Evolutionary conservation across 768 basidiomycete species (phyloP), one percentile per base, ranked within the genome.

Genomic region (Macrocybe gigantea): DNA sequence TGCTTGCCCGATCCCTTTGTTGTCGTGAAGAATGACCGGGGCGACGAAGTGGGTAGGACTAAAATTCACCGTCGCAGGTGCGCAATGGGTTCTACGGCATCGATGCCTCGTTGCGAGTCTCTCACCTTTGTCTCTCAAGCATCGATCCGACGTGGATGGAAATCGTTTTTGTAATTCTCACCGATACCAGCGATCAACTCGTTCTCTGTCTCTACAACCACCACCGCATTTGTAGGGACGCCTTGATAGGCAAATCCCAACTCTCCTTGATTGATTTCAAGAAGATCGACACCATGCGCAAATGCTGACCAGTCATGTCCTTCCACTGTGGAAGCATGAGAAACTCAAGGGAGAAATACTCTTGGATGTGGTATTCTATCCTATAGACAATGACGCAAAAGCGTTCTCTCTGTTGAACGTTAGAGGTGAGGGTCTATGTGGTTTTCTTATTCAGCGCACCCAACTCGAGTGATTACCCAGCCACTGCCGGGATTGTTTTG

Each of bases 131-230:
- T 38, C 35, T 43, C 39, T 1, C 51, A 36, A 94, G 88, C 9
- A 75, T 77, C 58, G 91, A 92, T 60, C 96, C 96, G 1, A 82
- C 85, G 13, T 99, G 93, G 93, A 76, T 82, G 63, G 95, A 98
- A 60, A 91, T 88, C 36, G 93, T 94, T 59, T 94, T 89, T 66
- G 61, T 98, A 45, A 74, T 99, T 40, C 69, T 98, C 69, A 91
- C 88, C 61, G 77, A 78, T 8, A 70, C 98, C 33, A 79, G 79
- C 32, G 96, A 97, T 49, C 71, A 79, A 9, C 73, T 99, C 34
- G 68, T 82, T 12, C 67, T 99, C 45, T 75, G 72, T 36, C 64
- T 97, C 33, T 95, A 82, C 71, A 98, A 95, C 56, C 93, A 94
- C 13, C 89, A 87, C 63, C 80, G 87, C 49, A 22, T 22, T 22